Conservation (phyloP, 306 rosid species). For the Quercus gilva region DNA sequence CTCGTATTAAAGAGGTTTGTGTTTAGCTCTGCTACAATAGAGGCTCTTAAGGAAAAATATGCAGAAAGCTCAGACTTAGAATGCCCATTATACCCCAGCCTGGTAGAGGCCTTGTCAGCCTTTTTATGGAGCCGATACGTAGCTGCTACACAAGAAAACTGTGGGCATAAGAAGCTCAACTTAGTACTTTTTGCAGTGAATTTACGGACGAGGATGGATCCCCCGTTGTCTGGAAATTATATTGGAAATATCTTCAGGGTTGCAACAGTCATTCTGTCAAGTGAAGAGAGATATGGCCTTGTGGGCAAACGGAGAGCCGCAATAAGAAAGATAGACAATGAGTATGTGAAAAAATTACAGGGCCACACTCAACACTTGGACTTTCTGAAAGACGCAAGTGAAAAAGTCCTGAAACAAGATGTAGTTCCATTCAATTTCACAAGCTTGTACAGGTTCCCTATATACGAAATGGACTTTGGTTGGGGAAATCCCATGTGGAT, state of each 20-base stretch:
- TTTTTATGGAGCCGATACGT: constrained; percentile 11
- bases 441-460: constrained; percentile 1
- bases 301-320: neutral
- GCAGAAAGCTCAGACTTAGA: neutral
- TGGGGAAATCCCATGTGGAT: constrained; percentile 48
- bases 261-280: neutral
- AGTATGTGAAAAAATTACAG: neutral
- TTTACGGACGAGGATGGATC: constrained; percentile 4
- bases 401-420: neutral
- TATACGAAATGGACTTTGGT: constrained; percentile 39
- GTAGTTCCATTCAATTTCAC: neutral
- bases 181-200: constrained; percentile 11
- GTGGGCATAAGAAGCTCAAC: neutral
- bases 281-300: neutral
- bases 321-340: neutral
- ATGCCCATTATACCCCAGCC: neutral
- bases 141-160: neutral
- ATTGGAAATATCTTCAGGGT: neutral
- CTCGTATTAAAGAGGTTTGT: constrained; percentile 14
- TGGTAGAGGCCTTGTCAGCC: neutral
- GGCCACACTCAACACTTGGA: neutral
- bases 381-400: neutral
- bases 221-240: neutral
- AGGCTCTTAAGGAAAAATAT: neutral
- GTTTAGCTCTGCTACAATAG: constrained; percentile 4